These are phyloP conservation scores for Zygnema circumcarinatum DNA, from an alignment of 139 green algal genomes.

Conservation along the genomic window DNA sequence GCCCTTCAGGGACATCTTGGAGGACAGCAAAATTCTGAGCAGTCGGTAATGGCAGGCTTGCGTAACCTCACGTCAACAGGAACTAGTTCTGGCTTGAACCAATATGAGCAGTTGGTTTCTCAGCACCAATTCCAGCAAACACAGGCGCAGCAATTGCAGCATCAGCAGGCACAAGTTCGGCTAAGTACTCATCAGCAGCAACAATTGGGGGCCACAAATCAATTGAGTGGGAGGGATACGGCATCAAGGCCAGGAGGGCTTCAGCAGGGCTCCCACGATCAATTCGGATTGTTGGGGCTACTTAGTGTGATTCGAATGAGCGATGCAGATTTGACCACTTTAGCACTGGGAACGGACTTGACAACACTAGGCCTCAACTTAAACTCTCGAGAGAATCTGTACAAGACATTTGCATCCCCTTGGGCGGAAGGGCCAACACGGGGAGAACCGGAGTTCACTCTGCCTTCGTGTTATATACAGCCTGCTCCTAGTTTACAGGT, in stretches of 20 bases:
- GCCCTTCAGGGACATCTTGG: background rate
- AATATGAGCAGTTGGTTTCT: conserved; percentile 47
- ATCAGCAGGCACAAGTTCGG: conserved; percentile 23
- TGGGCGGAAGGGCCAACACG: conserved; percentile 79
- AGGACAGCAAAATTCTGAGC: background rate
- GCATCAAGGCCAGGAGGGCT: conserved; percentile 7
- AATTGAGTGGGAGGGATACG: conserved; percentile 20
- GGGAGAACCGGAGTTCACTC: conserved; percentile 83
- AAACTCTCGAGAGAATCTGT: conserved; percentile 81
- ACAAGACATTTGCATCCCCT: conserved; percentile 83
- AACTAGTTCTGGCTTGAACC: conserved; percentile 15
- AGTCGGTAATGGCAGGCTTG: conserved; percentile 11
- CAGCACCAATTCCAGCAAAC: conserved; percentile 45
- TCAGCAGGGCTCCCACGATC: conserved; percentile 64
- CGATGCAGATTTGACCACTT: conserved; percentile 91
- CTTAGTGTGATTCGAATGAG: conserved; percentile 91
- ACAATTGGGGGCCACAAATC: conserved; percentile 30
- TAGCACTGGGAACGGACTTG: conserved; percentile 94
- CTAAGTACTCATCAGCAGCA: conserved; percentile 48
- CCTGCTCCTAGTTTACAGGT: conserved; percentile 68
- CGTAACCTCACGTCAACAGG: background rate
- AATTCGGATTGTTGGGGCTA: conserved; percentile 90
- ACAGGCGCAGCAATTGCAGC: conserved; percentile 50
- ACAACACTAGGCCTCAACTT: conserved; percentile 95
- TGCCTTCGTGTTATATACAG: conserved; percentile 84